Base-by-base conservation (phyloP, 177 flowering plant genomes). In the Vitis hybrid region DNA sequence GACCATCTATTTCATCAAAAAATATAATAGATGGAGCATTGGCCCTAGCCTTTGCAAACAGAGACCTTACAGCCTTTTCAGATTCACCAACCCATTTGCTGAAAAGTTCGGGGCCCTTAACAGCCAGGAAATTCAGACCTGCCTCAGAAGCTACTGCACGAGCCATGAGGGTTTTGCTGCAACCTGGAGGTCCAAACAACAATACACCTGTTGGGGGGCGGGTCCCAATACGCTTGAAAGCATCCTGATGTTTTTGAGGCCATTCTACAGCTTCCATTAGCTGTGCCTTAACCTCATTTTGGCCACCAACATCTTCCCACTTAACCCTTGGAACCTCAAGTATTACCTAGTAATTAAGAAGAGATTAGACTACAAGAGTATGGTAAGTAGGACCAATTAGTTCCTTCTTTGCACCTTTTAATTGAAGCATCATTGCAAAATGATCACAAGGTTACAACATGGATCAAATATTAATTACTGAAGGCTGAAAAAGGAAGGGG, bases 11-110 rank as follows among this genome's bases (percentile, higher is more conserved):
- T 82, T 96, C 99, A 83, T 96, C 99, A 72, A 96, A 93, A 80
- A 96, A 93, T 74, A 93, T 85, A 59, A 96, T 86, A 59, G 99
- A 85, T 14, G 99, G 99, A 56, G 97, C 94, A 89, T 91, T 91
- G 31, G 90, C 94, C 79, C 94, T 84, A 45, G 99, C 99, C 77
- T 88, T 96, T 39, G 90, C 88, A 82, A 96, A 96, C 29, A 96
- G 74, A 45, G 97, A 86, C 78, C 83, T 84, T 7, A 96, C 97
- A 67, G 97, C 97, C 83, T 95, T 93, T 84, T 96, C 99, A 12
- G 99, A 92, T 85, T 96, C 99, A 75, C 99, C 99, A 74, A 96
- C 99, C 98, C 98, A 96, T 85, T 93, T 93, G 79, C 94, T 94
- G 73, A 88, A 92, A 59, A 96, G 90, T 71, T 96, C 98, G 19